Evolutionary conservation across 192 early-diverging fungal genomes (phyloP).

Genomic region (Gryganskiella cystojenkinii): DNA sequence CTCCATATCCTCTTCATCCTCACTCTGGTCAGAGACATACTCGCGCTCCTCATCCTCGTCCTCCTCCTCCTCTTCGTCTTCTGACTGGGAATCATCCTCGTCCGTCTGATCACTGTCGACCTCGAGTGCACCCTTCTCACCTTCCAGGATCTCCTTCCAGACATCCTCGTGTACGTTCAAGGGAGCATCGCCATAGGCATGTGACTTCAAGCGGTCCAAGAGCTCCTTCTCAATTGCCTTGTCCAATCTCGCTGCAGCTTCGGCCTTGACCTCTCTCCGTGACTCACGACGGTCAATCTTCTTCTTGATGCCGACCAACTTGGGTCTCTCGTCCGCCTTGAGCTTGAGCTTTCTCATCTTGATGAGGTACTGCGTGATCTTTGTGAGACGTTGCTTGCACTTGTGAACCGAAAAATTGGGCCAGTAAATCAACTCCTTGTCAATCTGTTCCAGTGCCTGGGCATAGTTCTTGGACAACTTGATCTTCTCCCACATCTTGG

Average conservation of each 20-base stretch:
- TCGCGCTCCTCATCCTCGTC: conserved; percentile 65
- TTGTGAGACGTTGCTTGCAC: conserved; percentile 96
- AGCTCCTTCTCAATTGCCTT: conserved; percentile 96
- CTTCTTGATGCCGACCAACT: conserved; percentile 91
- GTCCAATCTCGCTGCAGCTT: conserved; percentile 91
- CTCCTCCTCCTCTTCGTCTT: conserved; percentile 64
- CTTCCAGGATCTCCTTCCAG: conserved; percentile 89
- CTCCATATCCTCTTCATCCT: conserved; percentile 75
- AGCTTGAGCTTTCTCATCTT: conserved; percentile 91
- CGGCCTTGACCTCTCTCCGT: conserved; percentile 88
- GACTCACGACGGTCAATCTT: conserved; percentile 92
- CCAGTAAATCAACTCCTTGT: conserved; percentile 93
- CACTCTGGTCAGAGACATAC: conserved; percentile 70
- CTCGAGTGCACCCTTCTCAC: conserved; percentile 75
- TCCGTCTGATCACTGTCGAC: conserved; percentile 78
- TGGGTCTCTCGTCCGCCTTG: conserved; percentile 76
- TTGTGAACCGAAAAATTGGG: conserved; percentile 91
- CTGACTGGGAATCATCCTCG: conserved; percentile 68
- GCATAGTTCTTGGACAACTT: conserved; percentile 92
- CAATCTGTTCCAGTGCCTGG: conserved; percentile 87
- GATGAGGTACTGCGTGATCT: conserved; percentile 96
- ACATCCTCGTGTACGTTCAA: conserved; percentile 92
- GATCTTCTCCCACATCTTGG: conserved; percentile 93
- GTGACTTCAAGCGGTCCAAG: conserved; percentile 88
- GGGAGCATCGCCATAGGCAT: conserved; percentile 97